A percentile compares a stretch with the other conserved stretches of the same genome.
Conservation (phyloP, 176 grass and related monocot genomes). For the Aegilops speltoides region DNA sequence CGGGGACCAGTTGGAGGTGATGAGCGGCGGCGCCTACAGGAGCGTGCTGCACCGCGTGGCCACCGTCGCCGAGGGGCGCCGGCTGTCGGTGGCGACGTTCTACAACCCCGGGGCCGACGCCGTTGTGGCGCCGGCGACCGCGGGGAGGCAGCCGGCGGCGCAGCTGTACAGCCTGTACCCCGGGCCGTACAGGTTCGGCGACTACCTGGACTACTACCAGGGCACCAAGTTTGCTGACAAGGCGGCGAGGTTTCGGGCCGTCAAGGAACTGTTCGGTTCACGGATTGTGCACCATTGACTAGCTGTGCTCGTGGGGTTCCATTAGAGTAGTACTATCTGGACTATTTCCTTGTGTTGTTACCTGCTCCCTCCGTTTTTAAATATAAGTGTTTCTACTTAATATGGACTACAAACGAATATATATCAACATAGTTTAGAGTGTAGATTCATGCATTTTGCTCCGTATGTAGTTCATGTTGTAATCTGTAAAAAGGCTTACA, state of each 20-base stretch:
- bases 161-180: slow-evolving; percentile 58
- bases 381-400: no score
- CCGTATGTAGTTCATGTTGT: no score
- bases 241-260: slow-evolving; percentile 53
- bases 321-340: no score
- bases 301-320: background rate
- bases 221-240: slow-evolving; percentile 82
- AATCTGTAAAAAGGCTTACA: no score
- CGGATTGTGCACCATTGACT: background rate
- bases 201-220: slow-evolving; percentile 82
- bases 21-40: slow-evolving; percentile 71
- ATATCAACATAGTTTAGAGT: no score
- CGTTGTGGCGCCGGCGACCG: slow-evolving; percentile 29
- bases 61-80: slow-evolving; percentile 25
- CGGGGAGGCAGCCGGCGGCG: background rate
- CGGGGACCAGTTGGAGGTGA: slow-evolving; percentile 86
- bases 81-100: slow-evolving; percentile 85
- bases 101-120: slow-evolving; percentile 68
- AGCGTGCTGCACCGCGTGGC: slow-evolving; percentile 75
- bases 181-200: slow-evolving; percentile 63
- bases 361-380: no score
- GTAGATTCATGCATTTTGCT: no score
- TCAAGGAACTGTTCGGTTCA: slow-evolving; percentile 49
- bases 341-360: no score
- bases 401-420: no score